Evolutionary conservation across 2,329 filamentous ascomycete genomes (phyloP).

Genomic region (Claviceps arundinis): DNA sequence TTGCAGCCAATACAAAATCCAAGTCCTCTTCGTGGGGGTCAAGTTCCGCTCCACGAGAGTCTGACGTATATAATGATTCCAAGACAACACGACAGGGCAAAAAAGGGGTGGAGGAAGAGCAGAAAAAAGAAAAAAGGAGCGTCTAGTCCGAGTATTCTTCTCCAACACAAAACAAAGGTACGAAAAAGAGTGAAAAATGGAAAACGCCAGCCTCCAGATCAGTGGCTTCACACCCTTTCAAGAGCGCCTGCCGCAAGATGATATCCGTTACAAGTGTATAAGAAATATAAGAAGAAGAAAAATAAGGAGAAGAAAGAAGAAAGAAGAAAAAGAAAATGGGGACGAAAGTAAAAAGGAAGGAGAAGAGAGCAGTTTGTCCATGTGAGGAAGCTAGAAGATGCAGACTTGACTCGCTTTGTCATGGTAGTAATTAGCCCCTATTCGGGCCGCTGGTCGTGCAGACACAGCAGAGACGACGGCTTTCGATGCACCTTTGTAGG

Average conservation of each 20-base stretch:
- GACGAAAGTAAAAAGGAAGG: neutral
- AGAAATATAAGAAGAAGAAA: neutral
- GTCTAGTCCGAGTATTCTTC: slow-evolving; percentile 1
- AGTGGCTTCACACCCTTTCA: slow-evolving; percentile 1
- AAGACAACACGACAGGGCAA: neutral
- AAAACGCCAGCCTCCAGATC: slow-evolving; percentile 2
- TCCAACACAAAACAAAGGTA: slow-evolving; percentile 6
- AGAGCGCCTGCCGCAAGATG: slow-evolving; percentile 1
- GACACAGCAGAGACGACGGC: neutral
- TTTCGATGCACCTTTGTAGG: neutral
- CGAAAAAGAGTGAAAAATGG: slow-evolving; percentile 2
- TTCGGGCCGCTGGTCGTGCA: neutral
- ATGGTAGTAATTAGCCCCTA: neutral
- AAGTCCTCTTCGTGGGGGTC: neutral
- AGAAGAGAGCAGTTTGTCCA: neutral
- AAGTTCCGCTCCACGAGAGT: neutral
- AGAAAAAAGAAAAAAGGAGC: neutral
- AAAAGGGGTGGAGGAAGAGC: neutral
- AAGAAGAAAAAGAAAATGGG: neutral
- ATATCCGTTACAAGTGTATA: slow-evolving; percentile 1
- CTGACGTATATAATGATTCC: neutral
- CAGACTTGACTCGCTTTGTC: neutral
- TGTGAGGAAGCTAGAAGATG: neutral
- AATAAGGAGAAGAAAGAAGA: neutral
- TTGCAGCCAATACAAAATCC: slow-evolving; percentile 6